Percentiles rank a stretch among this genome's conserved stretches.
phyloP scores from a whole-genome alignment of 2,329 filamentous ascomycete genomes.

The Calonectria pseudoreteaudii region DNA sequence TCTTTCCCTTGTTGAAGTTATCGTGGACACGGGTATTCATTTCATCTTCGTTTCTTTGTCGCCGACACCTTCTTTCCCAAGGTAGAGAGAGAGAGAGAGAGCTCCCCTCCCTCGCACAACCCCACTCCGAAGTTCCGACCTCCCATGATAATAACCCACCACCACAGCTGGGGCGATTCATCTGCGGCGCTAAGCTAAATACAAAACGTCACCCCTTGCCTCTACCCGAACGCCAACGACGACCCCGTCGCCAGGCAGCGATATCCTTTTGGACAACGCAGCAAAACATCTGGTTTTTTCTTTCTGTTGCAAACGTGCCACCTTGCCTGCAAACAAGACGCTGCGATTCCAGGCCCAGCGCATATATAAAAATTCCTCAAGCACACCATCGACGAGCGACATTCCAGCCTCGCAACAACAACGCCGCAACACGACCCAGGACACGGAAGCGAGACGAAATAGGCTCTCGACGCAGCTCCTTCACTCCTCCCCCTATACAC shows the following conservation, averaged over 20 bases:
- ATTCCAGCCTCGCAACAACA: slow-evolving; percentile 9
- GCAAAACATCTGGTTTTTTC: neutral
- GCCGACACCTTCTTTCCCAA: neutral
- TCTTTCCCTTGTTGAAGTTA: neutral
- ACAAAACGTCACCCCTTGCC: slow-evolving; percentile 14
- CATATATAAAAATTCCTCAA: neutral
- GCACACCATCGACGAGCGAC: neutral
- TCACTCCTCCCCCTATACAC: neutral
- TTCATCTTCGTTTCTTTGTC: neutral
- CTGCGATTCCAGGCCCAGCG: neutral
- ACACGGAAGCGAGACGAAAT: neutral
- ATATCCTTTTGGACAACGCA: slow-evolving; percentile 2
- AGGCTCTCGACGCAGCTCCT: neutral
- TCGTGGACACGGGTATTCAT: neutral
- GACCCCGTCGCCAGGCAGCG: slow-evolving; percentile 8
- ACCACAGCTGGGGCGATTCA: neutral
- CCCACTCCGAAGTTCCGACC: slow-evolving; percentile 1
- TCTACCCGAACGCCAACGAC: neutral
- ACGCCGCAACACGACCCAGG: neutral
- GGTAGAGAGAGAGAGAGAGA: too few relatives aligned
- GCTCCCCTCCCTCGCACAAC: neutral
- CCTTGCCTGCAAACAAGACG: neutral
- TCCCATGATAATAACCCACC: slow-evolving; percentile 8
- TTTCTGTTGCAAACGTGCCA: neutral
- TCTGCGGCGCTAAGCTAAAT: slow-evolving; percentile 12